phyloP scores from a whole-genome alignment of 176 grass and related monocot genomes.

The Oropetium thomaeum region DNA sequence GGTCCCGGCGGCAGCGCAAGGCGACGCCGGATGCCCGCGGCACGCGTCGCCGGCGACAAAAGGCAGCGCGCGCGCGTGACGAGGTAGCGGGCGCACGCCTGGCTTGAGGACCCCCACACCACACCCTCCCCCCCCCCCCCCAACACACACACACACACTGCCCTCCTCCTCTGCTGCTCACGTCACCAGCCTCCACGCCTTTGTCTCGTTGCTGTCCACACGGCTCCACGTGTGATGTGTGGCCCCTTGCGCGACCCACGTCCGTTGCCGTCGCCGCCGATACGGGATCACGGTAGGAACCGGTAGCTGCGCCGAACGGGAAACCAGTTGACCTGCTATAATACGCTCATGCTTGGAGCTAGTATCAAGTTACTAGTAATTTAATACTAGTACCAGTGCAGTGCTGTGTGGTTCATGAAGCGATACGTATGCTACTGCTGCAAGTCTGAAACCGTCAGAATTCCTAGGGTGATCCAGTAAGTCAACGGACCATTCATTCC shows the following conservation, averaged over 20 bases:
- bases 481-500: background rate
- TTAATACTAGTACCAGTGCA: too few relatives aligned
- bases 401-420: too few relatives aligned
- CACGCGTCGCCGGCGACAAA: constrained; percentile 44
- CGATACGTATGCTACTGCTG: background rate
- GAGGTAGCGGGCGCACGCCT: constrained; percentile 17
- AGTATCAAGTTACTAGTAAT: too few relatives aligned
- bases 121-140: too few relatives aligned
- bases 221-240: too few relatives aligned
- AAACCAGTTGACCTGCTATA: constrained; percentile 14
- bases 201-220: constrained; percentile 44
- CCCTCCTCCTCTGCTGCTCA: background rate
- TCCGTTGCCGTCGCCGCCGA: constrained; percentile 29
- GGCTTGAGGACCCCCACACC: too few relatives aligned
- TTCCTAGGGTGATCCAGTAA: background rate
- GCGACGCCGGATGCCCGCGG: constrained; percentile 23
- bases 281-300: background rate
- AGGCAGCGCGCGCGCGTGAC: constrained; percentile 17
- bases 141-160: too few relatives aligned
- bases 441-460: background rate
- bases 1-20: background rate
- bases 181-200: constrained; percentile 25
- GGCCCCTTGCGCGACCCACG: too few relatives aligned
- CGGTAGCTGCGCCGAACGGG: background rate
- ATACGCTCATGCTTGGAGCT: background rate